phyloP scores from a whole-genome alignment of 495 filamentous ascomycete species.

The Penicillium psychrofluorescens region DNA sequence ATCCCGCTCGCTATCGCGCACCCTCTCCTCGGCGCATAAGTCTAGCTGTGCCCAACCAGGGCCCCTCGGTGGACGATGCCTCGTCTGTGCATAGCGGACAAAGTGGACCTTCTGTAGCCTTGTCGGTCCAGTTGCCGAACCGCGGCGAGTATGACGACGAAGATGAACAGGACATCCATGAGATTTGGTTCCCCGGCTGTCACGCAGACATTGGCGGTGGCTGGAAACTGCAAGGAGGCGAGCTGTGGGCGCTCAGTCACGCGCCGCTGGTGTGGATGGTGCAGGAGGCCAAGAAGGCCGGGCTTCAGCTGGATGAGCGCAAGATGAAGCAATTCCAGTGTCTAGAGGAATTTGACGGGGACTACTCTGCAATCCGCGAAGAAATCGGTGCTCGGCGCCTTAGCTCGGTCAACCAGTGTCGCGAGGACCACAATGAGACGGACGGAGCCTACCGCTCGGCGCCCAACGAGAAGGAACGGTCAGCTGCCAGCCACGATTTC shows the following conservation, averaged over 20 bases:
- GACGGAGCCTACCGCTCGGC: constrained; percentile 8
- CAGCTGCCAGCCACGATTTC: constrained; percentile 33
- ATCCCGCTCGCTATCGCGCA: constrained; percentile 33
- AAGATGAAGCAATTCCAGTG: constrained; percentile 64
- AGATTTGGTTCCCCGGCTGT: constrained; percentile 78
- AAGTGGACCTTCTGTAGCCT: constrained; percentile 26
- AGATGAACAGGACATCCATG: constrained; percentile 65
- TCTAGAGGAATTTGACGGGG: constrained; percentile 40
- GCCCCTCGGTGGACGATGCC: constrained; percentile 24
- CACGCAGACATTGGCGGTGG: constrained; percentile 83
- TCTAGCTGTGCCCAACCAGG: constrained; percentile 22
- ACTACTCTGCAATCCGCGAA: constrained; percentile 36
- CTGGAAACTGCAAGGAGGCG: constrained; percentile 56
- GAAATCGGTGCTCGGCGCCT: constrained; percentile 28
- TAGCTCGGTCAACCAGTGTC: constrained; percentile 7
- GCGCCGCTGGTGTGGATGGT: constrained; percentile 81
- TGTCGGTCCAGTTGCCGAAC: constrained; percentile 30
- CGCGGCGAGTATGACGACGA: constrained; percentile 55
- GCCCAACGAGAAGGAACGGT: constrained; percentile 21
- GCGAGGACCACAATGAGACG: constrained; percentile 10
- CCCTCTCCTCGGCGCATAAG: constrained; percentile 23
- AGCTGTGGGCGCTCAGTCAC: constrained; percentile 59
- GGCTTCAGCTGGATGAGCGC: constrained; percentile 59
- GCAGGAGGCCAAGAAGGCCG: constrained; percentile 66
- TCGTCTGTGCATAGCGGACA: constrained; percentile 31